Evolutionary conservation across 2,329 filamentous ascomycete species (phyloP), one percentile per base, ranked within the genome.

Genomic region (Seiridium cupressi): DNA sequence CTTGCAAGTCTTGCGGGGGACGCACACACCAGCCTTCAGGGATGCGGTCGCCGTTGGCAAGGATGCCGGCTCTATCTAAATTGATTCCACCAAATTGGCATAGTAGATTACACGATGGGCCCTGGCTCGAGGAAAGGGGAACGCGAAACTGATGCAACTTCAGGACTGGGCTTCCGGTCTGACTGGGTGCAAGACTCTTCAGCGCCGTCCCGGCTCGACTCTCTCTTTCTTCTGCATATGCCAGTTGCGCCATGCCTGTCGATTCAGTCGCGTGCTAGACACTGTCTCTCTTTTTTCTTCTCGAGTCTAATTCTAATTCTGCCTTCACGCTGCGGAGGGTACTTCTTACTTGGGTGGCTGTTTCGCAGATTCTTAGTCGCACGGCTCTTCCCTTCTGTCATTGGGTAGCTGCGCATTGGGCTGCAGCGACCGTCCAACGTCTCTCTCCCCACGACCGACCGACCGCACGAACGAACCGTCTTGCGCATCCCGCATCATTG

Each of bases 31-130:
- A 55, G 36, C 36, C 36, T 26, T 26, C 47, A 49, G 47, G 47
- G 47, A 49, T 49, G n/a, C 11, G 47, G 49, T n/a, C 32, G 49
- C 34, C 49, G 49, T 34, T 13, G 34, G 34, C 49, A 35, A 34
- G 49, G 49, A 35, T 53, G 49, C 31, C 35, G 49, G 34, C 49
- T 38, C 44, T 57, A 57, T 57, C 44, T 57, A 59, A 59, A 59
- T 59, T 59, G 57, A 59, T 34, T 46, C 11, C 48, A 44, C 57
- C 47, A 36, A 59, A 59, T 38, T 10, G 57, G 57, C 38, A 51
- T 59, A 26, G 18, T 26, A 59, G 57, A 54, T 36, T 59, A n/a
- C 47, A 36, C 38, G 49, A 36, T 34, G 57, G 57, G 44, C 18
- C 40, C 7, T 18, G 34, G 9, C 13, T 31, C 9, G 36, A 35